Base-by-base conservation (phyloP, 495 filamentous ascomycete genomes). In the Penicillium chermesinum region DNA sequence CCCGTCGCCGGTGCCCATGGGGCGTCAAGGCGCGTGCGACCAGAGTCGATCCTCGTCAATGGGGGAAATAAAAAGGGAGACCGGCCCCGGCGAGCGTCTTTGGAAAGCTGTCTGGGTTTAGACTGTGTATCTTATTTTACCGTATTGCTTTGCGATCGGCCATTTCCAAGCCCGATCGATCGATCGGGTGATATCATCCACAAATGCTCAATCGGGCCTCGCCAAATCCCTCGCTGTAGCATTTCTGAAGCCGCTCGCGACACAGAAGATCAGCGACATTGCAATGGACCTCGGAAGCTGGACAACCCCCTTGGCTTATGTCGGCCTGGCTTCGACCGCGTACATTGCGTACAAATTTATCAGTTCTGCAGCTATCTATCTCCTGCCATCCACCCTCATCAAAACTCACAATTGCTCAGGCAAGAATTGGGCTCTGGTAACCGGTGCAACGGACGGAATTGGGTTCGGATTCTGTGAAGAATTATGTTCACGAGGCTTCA, bases 381-480 rank as follows among this genome's bases (percentile, higher is more conserved):
- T 61, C 21, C 54, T 50, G 38, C 60, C 54, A 13, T 35, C 48
- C 33, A 42, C 37, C 1, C 41, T 63, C 8, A 17, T 9, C 8
- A 38, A 45, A 32, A 35, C 30, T 20, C 58, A 63, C 57, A 63
- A 63, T 36, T 41, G 17, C 14, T 41, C 36, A 8, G 34, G 27
- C 35, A 37, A 33, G 3, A 63, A 58, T 38, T 84, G 79, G 79
- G 82, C 79, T 4, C 59, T 84, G 7, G 68, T 84, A 7, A 84
- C 82, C 0, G 82, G 82, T 12, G 70, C 77, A 8, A 78, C 66
- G 33, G 78, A 78, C 38, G 82, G 81, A 3, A 83, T 85, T 27
- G 82, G 82, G n/a, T 67, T 66, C 27, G 66, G 61, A 0, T 65
- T 81, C 36, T 61, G 64, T 13, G 54, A 72, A 27, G 75, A 80